Conservation (phyloP, 192 early-diverging fungal species). For the Nowakowskiella sp. region DNA sequence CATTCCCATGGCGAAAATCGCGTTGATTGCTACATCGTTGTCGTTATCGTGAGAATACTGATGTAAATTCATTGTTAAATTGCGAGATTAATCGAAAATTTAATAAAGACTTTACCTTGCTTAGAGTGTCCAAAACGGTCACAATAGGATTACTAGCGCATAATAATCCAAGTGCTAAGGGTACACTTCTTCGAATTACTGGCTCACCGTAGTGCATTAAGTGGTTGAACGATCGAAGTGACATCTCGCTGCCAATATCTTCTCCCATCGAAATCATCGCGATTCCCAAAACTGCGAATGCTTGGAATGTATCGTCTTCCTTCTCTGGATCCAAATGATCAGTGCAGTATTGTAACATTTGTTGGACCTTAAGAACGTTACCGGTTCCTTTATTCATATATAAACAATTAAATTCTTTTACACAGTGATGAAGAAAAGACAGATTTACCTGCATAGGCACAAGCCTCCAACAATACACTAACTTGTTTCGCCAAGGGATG, state of each 20-base stretch:
- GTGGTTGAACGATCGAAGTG: slow-evolving; percentile 89
- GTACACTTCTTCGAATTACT: slow-evolving; percentile 86
- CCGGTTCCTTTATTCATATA: slow-evolving; percentile 56
- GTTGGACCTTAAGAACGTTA: slow-evolving; percentile 93
- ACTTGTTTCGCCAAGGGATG: slow-evolving; percentile 87
- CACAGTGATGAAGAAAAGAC: slow-evolving; percentile 5
- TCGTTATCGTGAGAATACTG: slow-evolving; percentile 99
- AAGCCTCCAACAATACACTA: slow-evolving; percentile 77
- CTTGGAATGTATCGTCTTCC: slow-evolving; percentile 83
- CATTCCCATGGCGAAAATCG: slow-evolving; percentile 97
- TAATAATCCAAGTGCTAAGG: slow-evolving; percentile 86
- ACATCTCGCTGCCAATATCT: slow-evolving; percentile 93
- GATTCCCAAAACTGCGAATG: slow-evolving; percentile 92
- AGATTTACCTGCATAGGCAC: slow-evolving; percentile 70
- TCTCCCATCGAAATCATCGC: slow-evolving; percentile 96
- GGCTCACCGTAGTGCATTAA: slow-evolving; percentile 99
- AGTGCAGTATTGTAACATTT: slow-evolving; percentile 91
- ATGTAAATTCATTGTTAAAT: too few species aligned
- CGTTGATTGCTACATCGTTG: slow-evolving; percentile 84
- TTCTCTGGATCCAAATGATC: slow-evolving; percentile 86
- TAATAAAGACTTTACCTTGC: too few species aligned
- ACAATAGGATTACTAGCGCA: slow-evolving; percentile 95
- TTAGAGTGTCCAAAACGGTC: slow-evolving; percentile 85
- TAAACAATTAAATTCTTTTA: not conserved
- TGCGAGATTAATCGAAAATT: too few species aligned